Evolutionary conservation across 495 filamentous ascomycete genomes (phyloP).

Genomic region (Penicillium coffeae): DNA sequence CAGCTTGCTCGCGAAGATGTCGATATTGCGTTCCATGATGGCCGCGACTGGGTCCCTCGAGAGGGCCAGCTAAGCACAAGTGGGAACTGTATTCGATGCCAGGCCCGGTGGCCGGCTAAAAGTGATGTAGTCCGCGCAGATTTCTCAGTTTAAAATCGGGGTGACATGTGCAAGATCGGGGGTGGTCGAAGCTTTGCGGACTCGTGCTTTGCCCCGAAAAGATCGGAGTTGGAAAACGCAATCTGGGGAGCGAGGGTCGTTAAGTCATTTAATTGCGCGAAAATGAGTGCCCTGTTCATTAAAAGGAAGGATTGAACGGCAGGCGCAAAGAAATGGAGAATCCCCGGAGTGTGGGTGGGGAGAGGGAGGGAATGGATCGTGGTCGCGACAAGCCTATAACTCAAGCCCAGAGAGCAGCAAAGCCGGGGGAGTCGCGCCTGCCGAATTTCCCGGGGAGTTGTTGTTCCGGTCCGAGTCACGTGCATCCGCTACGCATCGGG

Average conservation of each 20-base stretch:
- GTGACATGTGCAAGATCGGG: conserved; percentile 48
- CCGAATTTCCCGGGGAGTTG: background rate
- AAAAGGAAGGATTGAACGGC: conserved; percentile 55
- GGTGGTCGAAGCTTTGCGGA: conserved; percentile 38
- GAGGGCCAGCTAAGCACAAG: conserved; percentile 23
- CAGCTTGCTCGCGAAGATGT: conserved; percentile 57
- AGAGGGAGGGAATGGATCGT: conserved; percentile 38
- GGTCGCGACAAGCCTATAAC: background rate
- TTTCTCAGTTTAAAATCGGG: conserved; percentile 16
- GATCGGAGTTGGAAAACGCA: conserved; percentile 24
- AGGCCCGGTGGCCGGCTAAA: conserved; percentile 43
- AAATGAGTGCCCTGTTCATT: conserved; percentile 53
- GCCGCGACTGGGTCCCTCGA: conserved; percentile 16
- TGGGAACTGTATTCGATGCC: conserved; percentile 29
- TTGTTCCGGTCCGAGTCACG: background rate
- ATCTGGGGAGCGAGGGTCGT: conserved; percentile 20
- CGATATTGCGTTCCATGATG: conserved; percentile 53
- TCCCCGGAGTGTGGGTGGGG: conserved; percentile 27
- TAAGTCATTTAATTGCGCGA: conserved; percentile 47
- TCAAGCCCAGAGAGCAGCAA: background rate
- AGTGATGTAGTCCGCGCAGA: conserved; percentile 29
- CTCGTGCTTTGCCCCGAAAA: conserved; percentile 54
- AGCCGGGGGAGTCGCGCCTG: conserved; percentile 6
- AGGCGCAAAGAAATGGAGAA: conserved; percentile 54
- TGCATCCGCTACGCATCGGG: background rate